Conservation (phyloP, 495 filamentous ascomycete species). For the Penicillium atrosanguineum region DNA sequence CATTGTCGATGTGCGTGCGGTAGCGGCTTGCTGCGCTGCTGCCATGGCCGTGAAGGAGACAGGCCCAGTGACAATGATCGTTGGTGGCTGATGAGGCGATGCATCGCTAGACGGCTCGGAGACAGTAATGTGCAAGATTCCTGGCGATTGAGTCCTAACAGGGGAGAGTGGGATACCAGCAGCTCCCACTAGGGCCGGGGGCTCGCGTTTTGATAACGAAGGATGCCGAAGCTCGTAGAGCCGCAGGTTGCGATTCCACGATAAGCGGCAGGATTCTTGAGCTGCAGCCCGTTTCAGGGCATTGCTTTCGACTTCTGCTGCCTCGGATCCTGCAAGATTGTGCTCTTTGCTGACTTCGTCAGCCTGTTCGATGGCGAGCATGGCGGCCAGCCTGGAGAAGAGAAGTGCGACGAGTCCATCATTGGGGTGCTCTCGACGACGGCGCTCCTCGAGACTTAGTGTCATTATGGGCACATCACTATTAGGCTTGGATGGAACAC, state of each 20-base stretch:
- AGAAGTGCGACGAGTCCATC: constrained; percentile 73
- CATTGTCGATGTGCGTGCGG: constrained; percentile 41
- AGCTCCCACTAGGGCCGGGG: constrained; percentile 50
- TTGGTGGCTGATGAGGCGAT: constrained; percentile 32
- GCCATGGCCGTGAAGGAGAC: constrained; percentile 33
- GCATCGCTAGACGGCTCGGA: constrained; percentile 31
- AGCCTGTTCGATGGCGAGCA: constrained; percentile 66
- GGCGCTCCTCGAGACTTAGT: constrained; percentile 57
- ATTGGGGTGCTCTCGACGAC: constrained; percentile 56
- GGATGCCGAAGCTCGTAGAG: constrained; percentile 74
- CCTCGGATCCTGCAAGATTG: constrained; percentile 39
- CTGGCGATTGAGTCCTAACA: constrained; percentile 33
- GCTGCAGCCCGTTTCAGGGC: constrained; percentile 63
- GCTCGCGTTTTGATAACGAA: constrained; percentile 54
- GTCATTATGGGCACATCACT: constrained; percentile 50
- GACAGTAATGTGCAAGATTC: constrained; percentile 40
- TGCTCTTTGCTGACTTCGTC: constrained; percentile 42
- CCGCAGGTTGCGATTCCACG: constrained; percentile 61
- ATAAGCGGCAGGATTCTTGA: constrained; percentile 68
- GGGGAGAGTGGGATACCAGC: constrained; percentile 63
- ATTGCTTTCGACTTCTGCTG: constrained; percentile 50
- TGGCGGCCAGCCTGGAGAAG: constrained; percentile 66
- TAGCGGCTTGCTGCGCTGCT: constrained; percentile 40
- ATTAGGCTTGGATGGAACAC: constrained; percentile 35
- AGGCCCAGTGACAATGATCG: constrained; percentile 42